phyloP scores from a whole-genome alignment of 768 basidiomycete species.

The Naganishia kalamii region DNA sequence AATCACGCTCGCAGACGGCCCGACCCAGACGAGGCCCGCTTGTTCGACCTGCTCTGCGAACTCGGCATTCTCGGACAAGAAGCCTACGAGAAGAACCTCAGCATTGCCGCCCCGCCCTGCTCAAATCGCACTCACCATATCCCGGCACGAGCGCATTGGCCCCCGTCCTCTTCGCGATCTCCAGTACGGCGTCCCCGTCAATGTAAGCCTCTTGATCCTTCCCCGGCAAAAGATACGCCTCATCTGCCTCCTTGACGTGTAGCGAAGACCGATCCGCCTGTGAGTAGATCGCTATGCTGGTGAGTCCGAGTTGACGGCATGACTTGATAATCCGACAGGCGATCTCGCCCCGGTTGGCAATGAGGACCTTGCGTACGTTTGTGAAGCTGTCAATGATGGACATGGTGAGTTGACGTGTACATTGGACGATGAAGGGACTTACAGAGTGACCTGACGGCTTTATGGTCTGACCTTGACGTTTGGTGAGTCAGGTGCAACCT shows the following conservation, averaged over 20 bases:
- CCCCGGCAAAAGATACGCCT: slow-evolving; percentile 44
- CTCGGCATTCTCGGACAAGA: slow-evolving; percentile 59
- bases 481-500: too few species aligned
- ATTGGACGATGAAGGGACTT: neutral
- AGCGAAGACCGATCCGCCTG: slow-evolving; percentile 57
- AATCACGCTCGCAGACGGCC: slow-evolving; percentile 55
- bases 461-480: too few species aligned
- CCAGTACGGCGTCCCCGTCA: slow-evolving; percentile 28
- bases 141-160: slow-evolving; percentile 38
- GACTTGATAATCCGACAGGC: slow-evolving; percentile 60
- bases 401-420: slow-evolving; percentile 15
- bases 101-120: neutral
- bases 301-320: slow-evolving; percentile 53
- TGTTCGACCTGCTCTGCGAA: slow-evolving; percentile 53
- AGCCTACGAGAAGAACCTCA: slow-evolving; percentile 47
- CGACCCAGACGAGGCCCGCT: slow-evolving; percentile 57
- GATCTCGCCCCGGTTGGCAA: slow-evolving; percentile 70
- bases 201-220: slow-evolving; percentile 30
- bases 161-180: slow-evolving; percentile 30
- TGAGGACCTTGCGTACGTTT: slow-evolving; percentile 48
- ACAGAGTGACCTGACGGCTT: neutral
- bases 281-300: slow-evolving; percentile 58
- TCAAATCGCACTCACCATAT: slow-evolving; percentile 31
- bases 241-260: slow-evolving; percentile 57
- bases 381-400: slow-evolving; percentile 26